Base-by-base conservation (phyloP, 129 eudicot genomes). In the Artemisia annua region DNA sequence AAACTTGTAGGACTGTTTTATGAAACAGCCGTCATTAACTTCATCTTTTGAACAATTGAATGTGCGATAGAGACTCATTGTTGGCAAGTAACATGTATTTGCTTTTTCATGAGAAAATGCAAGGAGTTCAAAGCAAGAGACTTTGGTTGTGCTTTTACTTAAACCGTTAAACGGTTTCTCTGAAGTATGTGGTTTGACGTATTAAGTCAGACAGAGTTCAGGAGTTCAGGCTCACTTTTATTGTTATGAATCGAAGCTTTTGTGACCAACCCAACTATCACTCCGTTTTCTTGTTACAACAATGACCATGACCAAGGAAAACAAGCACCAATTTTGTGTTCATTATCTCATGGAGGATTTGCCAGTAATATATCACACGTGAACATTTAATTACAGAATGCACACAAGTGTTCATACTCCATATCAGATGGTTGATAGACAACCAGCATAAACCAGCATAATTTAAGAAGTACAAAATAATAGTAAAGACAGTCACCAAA, bases 1-100 rank as follows among this genome's bases (percentile, higher is more conserved):
- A 52, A 66, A 28, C 8, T 74, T 74, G 54, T 16, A 16, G 61
- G 3, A 7, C 46, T 60, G 8, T 49, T 61, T 48, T 77, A 43
- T 71, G 7, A 16, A 53, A n/a, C 55, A 48, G 20, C 24, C 17
- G 19, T 59, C 12, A 16, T 71, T 5, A 50, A 51, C 43, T 26
- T 11, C 43, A 26, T 77, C 8, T 77, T 54, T 26, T 24, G 46
- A 59, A 61, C 39, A 61, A 51, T 30, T 74, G 60, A 30, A 5
- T 8, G n/a, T 49, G 62, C 26, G 48, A 48, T 48, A 5, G 56
- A 32, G 15, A 63, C 18, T 55, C 4, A 7, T 5, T 14, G 61
- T n/a, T 8, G 8, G 7, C 22, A 16, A n/a, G 19, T 9, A 56
- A 8, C 11, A 56, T 56, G 62, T 2, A 5, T 51, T 18, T 18